These are phyloP conservation scores for Nyctanthes arbortristis DNA, from an alignment of 257 asterid species.

Conservation along the genomic window DNA sequence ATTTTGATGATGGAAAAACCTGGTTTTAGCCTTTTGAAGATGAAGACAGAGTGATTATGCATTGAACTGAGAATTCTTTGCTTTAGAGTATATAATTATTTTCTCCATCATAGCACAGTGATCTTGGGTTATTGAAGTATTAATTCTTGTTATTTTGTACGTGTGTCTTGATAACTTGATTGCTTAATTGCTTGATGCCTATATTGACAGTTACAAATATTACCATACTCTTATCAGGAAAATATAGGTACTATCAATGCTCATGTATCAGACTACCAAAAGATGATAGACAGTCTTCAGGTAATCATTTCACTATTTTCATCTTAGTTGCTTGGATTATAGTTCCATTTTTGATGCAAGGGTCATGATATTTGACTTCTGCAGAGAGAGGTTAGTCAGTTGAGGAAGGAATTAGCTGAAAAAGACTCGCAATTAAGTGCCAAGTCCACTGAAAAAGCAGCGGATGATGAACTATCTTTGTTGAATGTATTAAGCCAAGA, in stretches of 20 bases:
- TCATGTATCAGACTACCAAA: constrained; percentile 87
- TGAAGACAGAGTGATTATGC: constrained; percentile 7
- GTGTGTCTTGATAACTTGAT: constrained; percentile 5
- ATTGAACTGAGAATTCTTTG: background rate
- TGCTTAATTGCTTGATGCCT: constrained; percentile 3
- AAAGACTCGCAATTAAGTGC: constrained; percentile 80
- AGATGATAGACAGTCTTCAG: constrained; percentile 93
- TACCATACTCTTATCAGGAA: constrained; percentile 59
- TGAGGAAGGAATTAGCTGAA: constrained; percentile 84
- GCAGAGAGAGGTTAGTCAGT: constrained; percentile 78
- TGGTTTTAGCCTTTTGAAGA: constrained; percentile 20
- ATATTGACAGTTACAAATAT: constrained; percentile 31
- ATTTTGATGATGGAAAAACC: constrained; percentile 15
- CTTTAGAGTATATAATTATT: constrained; percentile 5
- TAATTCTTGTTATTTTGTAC: constrained; percentile 1
- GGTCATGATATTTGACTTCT: constrained; percentile 27
- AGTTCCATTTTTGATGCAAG: constrained; percentile 17
- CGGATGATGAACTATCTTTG: constrained; percentile 70
- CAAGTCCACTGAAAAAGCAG: constrained; percentile 68
- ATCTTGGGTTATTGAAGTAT: constrained; percentile 3
- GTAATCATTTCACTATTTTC: constrained; percentile 34
- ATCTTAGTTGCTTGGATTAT: constrained; percentile 15
- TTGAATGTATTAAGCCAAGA: constrained; percentile 80
- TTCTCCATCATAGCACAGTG: constrained; percentile 1
- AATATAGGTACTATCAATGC: constrained; percentile 80